phyloP scores from a whole-genome alignment of 202 grass and related monocot species.

The Hordeum pubiflorum region DNA sequence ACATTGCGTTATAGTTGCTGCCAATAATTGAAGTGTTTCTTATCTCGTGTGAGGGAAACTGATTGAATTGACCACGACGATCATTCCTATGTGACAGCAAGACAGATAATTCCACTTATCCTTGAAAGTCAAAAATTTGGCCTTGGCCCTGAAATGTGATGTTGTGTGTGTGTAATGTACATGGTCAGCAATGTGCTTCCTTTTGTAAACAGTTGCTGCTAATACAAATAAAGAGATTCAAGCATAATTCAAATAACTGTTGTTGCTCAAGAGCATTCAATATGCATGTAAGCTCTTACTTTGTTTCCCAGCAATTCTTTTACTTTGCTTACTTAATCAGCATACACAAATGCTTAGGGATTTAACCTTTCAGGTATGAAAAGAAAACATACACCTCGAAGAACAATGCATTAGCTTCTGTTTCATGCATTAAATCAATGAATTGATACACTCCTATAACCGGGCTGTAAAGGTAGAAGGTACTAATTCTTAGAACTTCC shows the following conservation, averaged over 20 bases:
- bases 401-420: background rate
- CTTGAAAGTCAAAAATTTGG: background rate
- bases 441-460: background rate
- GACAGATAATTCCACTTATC: background rate
- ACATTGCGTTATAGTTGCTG: background rate
- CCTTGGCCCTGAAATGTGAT: background rate
- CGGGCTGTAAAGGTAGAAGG: background rate
- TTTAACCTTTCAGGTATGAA: background rate
- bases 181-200: background rate
- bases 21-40: constrained; percentile 2
- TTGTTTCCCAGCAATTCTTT: background rate
- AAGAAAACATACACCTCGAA: background rate
- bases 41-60: background rate
- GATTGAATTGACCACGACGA: background rate
- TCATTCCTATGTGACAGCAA: background rate
- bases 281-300: background rate
- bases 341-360: background rate
- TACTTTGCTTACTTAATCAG: background rate
- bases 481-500: background rate
- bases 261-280: background rate
- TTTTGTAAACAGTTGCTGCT: constrained; percentile 4
- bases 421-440: background rate
- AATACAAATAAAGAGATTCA: background rate
- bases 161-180: background rate
- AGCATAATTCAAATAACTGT: background rate